Percentiles rank a stretch among this genome's conserved stretches.
These are phyloP conservation scores for Lycium barbarum DNA, from an alignment of 257 asterid genomes.

Conservation along the genomic window DNA sequence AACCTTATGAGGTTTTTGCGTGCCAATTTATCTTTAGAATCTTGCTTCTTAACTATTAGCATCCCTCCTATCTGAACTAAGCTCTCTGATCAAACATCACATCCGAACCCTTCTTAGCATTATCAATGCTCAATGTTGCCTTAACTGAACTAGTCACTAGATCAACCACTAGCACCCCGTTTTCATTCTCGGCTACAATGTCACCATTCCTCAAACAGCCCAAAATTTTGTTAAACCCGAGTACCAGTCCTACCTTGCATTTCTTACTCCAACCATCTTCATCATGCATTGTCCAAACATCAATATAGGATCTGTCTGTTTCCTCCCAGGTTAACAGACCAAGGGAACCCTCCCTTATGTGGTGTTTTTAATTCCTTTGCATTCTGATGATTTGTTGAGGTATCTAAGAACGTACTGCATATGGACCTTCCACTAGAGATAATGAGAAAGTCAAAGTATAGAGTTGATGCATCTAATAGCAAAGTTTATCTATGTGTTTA, in stretches of 20 bases:
- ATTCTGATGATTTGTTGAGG: no score
- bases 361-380: no score
- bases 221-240: neutral
- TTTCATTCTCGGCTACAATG: neutral
- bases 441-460: no score
- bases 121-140: neutral
- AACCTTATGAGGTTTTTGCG: neutral
- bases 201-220: slow-evolving; percentile 22
- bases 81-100: neutral
- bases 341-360: neutral
- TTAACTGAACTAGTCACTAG: neutral
- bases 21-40: neutral
- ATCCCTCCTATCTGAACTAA: neutral
- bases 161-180: neutral
- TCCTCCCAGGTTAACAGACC: neutral
- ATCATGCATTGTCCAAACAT: slow-evolving; percentile 23
- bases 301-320: neutral
- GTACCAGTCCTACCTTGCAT: neutral
- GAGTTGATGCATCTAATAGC: no score
- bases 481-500: no score
- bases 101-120: neutral
- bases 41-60: neutral
- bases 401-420: no score
- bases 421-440: no score
- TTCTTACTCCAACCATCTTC: neutral